Evolutionary conservation across 768 basidiomycete species (phyloP).

Genomic region (Mycena chlorophos): DNA sequence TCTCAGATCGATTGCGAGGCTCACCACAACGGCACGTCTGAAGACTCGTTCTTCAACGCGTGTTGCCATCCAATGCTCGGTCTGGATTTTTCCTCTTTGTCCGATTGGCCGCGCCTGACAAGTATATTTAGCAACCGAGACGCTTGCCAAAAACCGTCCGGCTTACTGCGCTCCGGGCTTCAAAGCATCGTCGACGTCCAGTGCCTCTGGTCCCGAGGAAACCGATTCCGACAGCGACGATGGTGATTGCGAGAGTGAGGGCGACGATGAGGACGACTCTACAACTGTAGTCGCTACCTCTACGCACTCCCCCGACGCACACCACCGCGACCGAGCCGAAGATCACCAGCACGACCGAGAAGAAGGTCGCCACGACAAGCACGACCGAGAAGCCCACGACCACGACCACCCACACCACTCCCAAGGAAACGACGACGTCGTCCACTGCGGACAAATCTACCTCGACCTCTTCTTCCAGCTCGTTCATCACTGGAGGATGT

Average conservation of each 20-base stretch:
- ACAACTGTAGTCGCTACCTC: constrained; percentile 16
- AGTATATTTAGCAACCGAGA: constrained; percentile 44
- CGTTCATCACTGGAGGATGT: constrained; percentile 42
- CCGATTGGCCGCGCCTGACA: not conserved
- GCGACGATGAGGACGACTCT: constrained; percentile 27
- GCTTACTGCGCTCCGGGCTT: constrained; percentile 53
- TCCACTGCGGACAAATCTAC: constrained; percentile 10
- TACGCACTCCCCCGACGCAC: constrained; percentile 13
- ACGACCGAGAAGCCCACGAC: constrained; percentile 18
- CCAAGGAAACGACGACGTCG: constrained; percentile 4
- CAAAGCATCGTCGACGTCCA: constrained; percentile 24
- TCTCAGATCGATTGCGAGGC: constrained; percentile 42
- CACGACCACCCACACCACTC: constrained; percentile 8
- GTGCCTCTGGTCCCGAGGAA: constrained; percentile 32
- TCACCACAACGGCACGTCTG: constrained; percentile 52
- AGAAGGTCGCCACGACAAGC: constrained; percentile 11
- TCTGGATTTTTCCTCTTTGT: not conserved
- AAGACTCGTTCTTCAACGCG: constrained; percentile 60
- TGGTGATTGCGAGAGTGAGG: constrained; percentile 35
- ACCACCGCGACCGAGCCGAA: no score
- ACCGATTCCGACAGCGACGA: constrained; percentile 36
- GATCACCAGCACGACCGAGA: no score
- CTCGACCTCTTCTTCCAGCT: constrained; percentile 12
- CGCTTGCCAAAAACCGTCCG: constrained; percentile 45
- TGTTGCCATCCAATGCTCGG: constrained; percentile 74